A percentile compares a stretch with the other conserved stretches of the same genome.
Conservation (phyloP, 1,139 yeast species). For the Hyphopichia wangnamkhiaoensis region DNA sequence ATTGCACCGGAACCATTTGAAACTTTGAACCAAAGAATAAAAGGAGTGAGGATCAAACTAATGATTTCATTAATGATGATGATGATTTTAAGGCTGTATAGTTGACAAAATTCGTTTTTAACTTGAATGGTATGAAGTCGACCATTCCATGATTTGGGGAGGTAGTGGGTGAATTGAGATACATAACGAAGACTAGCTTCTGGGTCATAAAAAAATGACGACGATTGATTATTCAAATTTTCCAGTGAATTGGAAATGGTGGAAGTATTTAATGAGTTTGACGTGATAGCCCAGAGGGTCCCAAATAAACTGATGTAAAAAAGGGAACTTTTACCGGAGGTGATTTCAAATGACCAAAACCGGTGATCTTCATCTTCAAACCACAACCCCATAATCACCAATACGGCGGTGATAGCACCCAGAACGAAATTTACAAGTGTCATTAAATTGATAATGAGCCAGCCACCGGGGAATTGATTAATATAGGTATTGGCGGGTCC, state of each 20-base stretch:
- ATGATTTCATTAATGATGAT: conserved; percentile 77
- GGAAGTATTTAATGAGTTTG: conserved; percentile 37
- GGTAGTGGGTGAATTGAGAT: conserved; percentile 83
- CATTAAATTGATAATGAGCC: conserved; percentile 51
- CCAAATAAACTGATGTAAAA: conserved; percentile 90
- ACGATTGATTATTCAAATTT: conserved; percentile 41
- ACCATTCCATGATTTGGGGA: conserved; percentile 87
- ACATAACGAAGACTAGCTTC: conserved; percentile 79
- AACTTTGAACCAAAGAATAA: conserved; percentile 79
- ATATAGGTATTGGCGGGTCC: conserved; percentile 82
- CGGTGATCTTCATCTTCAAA: conserved; percentile 80
- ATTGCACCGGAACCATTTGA: conserved; percentile 73
- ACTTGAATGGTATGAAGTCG: conserved; percentile 80
- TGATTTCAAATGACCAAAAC: conserved; percentile 85
- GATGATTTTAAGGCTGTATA: conserved; percentile 72
- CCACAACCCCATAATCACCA: conserved; percentile 75
- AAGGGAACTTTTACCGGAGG: conserved; percentile 75
- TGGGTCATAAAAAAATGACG: conserved; percentile 71
- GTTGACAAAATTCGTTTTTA: conserved; percentile 75
- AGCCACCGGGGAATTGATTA: conserved; percentile 90
- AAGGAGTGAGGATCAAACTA: conserved; percentile 82
- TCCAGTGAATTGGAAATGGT: conserved; percentile 42
- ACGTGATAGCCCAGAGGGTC: conserved; percentile 72
- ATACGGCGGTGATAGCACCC: conserved; percentile 87
- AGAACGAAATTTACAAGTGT: conserved; percentile 71